Evolutionary conservation across 768 basidiomycete genomes (phyloP).

Genomic region (Podaxis sp.): DNA sequence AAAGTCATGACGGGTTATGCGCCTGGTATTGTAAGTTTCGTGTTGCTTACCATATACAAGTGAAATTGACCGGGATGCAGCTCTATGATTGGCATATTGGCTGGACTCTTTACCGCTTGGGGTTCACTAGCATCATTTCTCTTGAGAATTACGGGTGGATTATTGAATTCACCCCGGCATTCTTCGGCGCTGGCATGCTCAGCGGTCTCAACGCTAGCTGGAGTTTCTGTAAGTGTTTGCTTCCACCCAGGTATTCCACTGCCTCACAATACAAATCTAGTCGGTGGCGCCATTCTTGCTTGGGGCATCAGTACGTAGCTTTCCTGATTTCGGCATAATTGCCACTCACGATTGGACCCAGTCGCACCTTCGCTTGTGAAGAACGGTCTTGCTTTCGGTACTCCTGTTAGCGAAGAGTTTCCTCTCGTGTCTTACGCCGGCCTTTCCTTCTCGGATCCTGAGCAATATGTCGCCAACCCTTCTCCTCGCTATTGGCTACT

Average conservation of each 20-base stretch:
- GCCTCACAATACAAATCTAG: constrained; percentile 27
- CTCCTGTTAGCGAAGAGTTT: constrained; percentile 33
- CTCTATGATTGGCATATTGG: constrained; percentile 66
- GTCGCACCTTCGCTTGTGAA: constrained; percentile 54
- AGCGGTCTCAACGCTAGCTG: constrained; percentile 56
- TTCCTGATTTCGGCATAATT: not conserved
- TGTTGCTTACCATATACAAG: not conserved
- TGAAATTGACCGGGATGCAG: constrained; percentile 20
- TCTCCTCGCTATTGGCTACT: constrained; percentile 63
- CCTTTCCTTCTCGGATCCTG: constrained; percentile 47
- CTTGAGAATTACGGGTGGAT: constrained; percentile 61
- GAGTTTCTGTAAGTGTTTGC: constrained; percentile 49
- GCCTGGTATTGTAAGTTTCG: constrained; percentile 49
- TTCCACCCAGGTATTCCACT: not conserved
- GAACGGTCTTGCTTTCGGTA: constrained; percentile 51
- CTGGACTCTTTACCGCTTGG: constrained; percentile 57
- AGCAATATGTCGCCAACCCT: constrained; percentile 38
- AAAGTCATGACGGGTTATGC: constrained; percentile 59
- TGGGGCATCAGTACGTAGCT: constrained; percentile 54
- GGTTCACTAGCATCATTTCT: constrained; percentile 59
- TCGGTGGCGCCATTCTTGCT: constrained; percentile 53
- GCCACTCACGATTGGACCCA: constrained; percentile 16
- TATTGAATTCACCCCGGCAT: constrained; percentile 56
- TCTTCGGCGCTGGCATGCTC: constrained; percentile 60
- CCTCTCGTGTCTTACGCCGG: constrained; percentile 44